phyloP scores from a whole-genome alignment of 2,329 filamentous ascomycete species.

The Trichocomaceae sp. region DNA sequence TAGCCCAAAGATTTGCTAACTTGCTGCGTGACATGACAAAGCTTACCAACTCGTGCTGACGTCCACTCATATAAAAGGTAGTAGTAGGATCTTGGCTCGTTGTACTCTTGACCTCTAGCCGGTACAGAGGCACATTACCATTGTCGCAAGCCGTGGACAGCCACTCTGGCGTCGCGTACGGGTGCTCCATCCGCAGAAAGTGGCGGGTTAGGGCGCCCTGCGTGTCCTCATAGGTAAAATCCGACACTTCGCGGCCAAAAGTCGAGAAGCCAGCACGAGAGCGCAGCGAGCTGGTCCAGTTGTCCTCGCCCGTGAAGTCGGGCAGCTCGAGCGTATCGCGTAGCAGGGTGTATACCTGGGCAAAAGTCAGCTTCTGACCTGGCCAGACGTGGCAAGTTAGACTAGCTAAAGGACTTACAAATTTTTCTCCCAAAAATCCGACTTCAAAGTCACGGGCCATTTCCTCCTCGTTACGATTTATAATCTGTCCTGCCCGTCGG shows the following conservation, averaged over 20 bases:
- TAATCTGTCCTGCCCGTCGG: background rate
- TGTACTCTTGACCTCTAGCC: constrained; percentile 9
- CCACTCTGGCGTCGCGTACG: constrained; percentile 4
- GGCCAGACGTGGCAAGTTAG: background rate
- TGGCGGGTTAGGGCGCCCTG: background rate
- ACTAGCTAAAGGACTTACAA: constrained; percentile 4
- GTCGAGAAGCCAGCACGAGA: constrained; percentile 11
- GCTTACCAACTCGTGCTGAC: constrained; percentile 7
- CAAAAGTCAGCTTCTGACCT: background rate
- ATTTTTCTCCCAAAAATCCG: constrained; percentile 8
- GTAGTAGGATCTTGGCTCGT: constrained; percentile 7
- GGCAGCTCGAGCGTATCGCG: constrained; percentile 6
- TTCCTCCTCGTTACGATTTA: background rate
- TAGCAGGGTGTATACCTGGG: constrained; percentile 10
- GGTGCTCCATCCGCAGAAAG: constrained; percentile 5
- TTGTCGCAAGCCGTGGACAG: constrained; percentile 2
- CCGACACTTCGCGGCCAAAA: constrained; percentile 5
- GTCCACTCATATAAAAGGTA: constrained; percentile 6
- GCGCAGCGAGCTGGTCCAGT: constrained; percentile 10
- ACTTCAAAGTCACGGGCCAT: constrained; percentile 8
- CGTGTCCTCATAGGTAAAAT: constrained; percentile 13
- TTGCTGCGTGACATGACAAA: constrained; percentile 6
- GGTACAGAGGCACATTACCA: constrained; percentile 6
- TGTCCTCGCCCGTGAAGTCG: constrained; percentile 7
- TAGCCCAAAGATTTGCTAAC: constrained; percentile 1